phyloP scores from a whole-genome alignment of 2,329 filamentous ascomycete species.

The Clarireedia homoeocarpa region DNA sequence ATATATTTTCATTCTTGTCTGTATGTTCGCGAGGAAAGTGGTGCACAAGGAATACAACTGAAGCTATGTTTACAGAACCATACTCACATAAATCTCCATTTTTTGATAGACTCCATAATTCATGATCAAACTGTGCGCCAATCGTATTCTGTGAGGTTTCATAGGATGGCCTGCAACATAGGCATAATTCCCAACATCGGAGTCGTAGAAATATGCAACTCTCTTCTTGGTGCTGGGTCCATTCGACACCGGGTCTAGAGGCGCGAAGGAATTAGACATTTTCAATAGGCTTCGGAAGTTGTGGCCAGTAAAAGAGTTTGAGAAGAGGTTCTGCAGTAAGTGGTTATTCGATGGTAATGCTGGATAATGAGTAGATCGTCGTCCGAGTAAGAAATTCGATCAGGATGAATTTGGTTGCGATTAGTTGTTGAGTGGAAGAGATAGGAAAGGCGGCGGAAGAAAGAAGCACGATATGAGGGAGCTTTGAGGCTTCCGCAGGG shows the following conservation, averaged over 20 bases:
- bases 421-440: not conserved
- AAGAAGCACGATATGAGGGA: not conserved
- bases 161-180: slow-evolving; percentile 96
- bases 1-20: too few relatives aligned
- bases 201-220: slow-evolving; percentile 97
- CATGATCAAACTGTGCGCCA: slow-evolving; percentile 93
- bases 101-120: slow-evolving; percentile 93
- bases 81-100: slow-evolving; percentile 87
- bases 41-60: not conserved
- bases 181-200: slow-evolving; percentile 95
- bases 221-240: slow-evolving; percentile 59
- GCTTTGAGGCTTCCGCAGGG: slow-evolving; percentile 1
- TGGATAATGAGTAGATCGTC: too few relatives aligned
- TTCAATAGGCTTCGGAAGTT: slow-evolving; percentile 16
- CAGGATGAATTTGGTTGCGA: not conserved
- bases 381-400: not conserved
- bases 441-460: not conserved
- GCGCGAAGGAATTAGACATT: slow-evolving; percentile 35
- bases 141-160: slow-evolving; percentile 93
- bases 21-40: too few relatives aligned
- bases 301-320: not conserved
- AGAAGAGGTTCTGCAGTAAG: not conserved
- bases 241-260: slow-evolving; percentile 40
- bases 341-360: too few relatives aligned
- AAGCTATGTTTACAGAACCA: not conserved